Base-by-base conservation (phyloP, 1,284 basidiomycete genomes). In the Earliella scabrosa region DNA sequence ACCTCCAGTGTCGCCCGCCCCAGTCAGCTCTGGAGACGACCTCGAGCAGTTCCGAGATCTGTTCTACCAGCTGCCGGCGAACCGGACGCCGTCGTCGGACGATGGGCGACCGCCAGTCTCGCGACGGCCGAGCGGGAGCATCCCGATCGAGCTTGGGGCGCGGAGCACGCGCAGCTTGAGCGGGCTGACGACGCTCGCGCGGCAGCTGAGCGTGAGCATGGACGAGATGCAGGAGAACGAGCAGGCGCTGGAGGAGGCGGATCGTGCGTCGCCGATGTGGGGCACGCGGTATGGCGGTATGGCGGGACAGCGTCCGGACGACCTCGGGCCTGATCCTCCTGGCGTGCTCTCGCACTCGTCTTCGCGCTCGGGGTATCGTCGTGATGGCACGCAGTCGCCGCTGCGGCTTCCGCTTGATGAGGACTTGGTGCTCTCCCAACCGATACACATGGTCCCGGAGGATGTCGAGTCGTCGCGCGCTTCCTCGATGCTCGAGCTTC, bases 21-120 rank as follows among this genome's bases (percentile, higher is more conserved):
- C 69, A 1, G 63, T 88, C 39, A 81, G 82, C 16, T 79, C 76
- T 52, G 75, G 78, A 0, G 86, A 87, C 53, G 87, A 89, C 60
- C 75, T 90, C 5, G 85, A 88, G 24, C 77, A 81, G 23, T 91
- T 87, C 74, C 81, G 81, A 32, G 85, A 90, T 64, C 73, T 91
- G 11, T 91, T 91, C 71, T 90, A 87, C 65, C 75, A 76, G 41
- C 82, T 84, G 59, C 64, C 58, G 8, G 58, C 63, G 50, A 52
- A 41, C 44, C 26, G 50, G 14, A 58, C 60, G 34, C 56, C 58
- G 2, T 60, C 60, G 20, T 39, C 57, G 5, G 56, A 62, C 14
- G 52, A 52, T 21, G 32, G 58, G 55, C 52, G 60, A 23, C 59
- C 68, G 49, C 69, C 69, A 13, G 35, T 59, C 29, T 59, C 64